Conservation (phyloP, 768 basidiomycete species). For the Mycena belliarum region DNA sequence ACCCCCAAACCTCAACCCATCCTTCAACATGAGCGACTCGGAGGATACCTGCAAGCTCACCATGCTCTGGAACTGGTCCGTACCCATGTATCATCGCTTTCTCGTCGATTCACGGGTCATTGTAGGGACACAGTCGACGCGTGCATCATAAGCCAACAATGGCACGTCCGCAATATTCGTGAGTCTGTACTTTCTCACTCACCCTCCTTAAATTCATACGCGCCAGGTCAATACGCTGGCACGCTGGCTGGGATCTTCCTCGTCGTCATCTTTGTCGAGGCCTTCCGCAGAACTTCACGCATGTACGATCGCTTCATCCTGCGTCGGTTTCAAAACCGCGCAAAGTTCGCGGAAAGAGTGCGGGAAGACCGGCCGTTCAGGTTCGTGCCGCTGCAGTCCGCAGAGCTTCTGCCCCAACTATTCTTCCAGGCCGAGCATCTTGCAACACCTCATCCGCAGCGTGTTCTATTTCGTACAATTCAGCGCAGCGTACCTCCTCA, state of each 20-base stretch:
- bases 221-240: not conserved
- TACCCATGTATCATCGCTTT: not conserved
- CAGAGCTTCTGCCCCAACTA: not conserved
- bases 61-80: conserved; percentile 21
- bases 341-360: not conserved
- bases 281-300: conserved; percentile 6
- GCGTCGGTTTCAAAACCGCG: conserved; percentile 8
- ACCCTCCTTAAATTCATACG: not conserved
- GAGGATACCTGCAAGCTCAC: conserved; percentile 8
- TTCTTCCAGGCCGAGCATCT: not conserved
- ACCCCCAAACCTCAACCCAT: not conserved
- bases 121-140: conserved; percentile 12
- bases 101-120: not conserved
- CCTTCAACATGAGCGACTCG: not conserved
- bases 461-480: conserved; percentile 15
- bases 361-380: not conserved
- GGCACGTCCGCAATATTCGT: conserved; percentile 15
- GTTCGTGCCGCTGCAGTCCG: not conserved
- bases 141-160: conserved; percentile 15
- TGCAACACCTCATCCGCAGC: conserved; percentile 17
- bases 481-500: conserved; percentile 13
- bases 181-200: not conserved
- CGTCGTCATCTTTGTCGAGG: conserved; percentile 4
- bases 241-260: not conserved
- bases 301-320: conserved; percentile 15